phyloP scores from a whole-genome alignment of 805 yeast genomes.

The Wickerhamomyces queroliae region DNA sequence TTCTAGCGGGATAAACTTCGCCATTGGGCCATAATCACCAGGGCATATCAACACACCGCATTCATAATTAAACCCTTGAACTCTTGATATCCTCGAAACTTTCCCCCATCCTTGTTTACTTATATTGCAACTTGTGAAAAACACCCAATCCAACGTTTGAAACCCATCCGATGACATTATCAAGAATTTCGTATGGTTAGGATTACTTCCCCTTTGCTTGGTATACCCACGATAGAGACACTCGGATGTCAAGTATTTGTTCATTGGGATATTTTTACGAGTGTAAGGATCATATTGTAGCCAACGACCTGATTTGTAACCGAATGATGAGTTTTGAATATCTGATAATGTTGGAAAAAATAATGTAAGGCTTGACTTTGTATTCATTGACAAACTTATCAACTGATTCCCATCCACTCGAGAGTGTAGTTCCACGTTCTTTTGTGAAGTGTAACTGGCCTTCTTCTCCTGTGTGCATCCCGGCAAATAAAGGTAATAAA shows the following conservation, averaged over 20 bases:
- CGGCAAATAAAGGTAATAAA: conserved; percentile 14
- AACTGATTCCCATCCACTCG: conserved; percentile 9
- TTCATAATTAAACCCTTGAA: conserved; percentile 41
- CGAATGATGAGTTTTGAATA: conserved; percentile 34
- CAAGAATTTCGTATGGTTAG: conserved; percentile 70
- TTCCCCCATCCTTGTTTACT: conserved; percentile 81
- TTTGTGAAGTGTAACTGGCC: background rate
- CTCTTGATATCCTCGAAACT: conserved; percentile 17
- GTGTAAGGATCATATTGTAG: conserved; percentile 36
- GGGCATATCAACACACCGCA: conserved; percentile 45
- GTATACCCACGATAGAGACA: conserved; percentile 28
- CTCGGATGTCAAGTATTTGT: conserved; percentile 33
- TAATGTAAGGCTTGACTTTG: conserved; percentile 29
- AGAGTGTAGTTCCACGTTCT: conserved; percentile 1
- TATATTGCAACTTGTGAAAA: conserved; percentile 70
- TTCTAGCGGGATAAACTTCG: conserved; percentile 37
- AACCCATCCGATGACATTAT: conserved; percentile 46
- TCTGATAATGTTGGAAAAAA: conserved; percentile 41
- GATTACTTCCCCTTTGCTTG: conserved; percentile 24
- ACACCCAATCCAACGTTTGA: conserved; percentile 55
- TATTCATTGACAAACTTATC: conserved; percentile 19
- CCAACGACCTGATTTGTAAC: conserved; percentile 43
- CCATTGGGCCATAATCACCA: conserved; percentile 11
- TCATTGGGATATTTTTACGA: conserved; percentile 28
- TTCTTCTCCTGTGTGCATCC: background rate